These are phyloP conservation scores for Neospermospora avenae DNA, from an alignment of 2,329 filamentous ascomycete species.

Conservation along the genomic window DNA sequence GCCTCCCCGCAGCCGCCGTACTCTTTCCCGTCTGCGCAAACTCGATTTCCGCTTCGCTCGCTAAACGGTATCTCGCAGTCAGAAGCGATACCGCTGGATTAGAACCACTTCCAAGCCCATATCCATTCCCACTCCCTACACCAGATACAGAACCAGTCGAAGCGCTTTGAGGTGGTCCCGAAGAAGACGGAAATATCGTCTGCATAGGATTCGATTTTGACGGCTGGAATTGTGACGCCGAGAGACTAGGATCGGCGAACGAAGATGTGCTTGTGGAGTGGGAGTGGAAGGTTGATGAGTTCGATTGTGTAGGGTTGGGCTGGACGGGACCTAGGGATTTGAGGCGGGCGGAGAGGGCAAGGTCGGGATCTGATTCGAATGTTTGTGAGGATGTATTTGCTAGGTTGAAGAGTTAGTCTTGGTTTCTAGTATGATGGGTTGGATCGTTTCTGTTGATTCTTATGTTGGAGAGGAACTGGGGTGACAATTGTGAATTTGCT, in stretches of 20 bases:
- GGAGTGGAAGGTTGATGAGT: conserved; percentile 30
- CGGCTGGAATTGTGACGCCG: conserved; percentile 19
- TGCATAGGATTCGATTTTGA: conserved; percentile 3
- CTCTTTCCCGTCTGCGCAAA: conserved; percentile 43
- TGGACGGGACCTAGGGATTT: conserved; percentile 29
- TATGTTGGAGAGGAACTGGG: background rate
- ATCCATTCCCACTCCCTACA: background rate
- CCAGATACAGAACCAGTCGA: too few relatives aligned
- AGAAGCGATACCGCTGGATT: conserved; percentile 31
- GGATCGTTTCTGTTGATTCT: background rate
- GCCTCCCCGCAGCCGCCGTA: conserved; percentile 35
- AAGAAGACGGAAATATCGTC: background rate
- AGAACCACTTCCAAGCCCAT: background rate
- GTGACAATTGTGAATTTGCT: background rate
- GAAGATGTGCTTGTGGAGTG: background rate
- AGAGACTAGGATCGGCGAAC: conserved; percentile 8
- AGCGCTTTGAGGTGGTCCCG: background rate
- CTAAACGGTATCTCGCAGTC: conserved; percentile 51
- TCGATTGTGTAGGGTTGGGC: conserved; percentile 31
- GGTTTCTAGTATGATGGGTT: background rate
- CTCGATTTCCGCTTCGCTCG: conserved; percentile 57
- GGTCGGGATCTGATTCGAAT: conserved; percentile 21
- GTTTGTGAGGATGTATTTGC: background rate
- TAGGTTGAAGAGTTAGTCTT: background rate
- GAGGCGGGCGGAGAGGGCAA: conserved; percentile 26